phyloP scores from a whole-genome alignment of 2,329 filamentous ascomycete species.

The Chrysosphaeria jannelii region DNA sequence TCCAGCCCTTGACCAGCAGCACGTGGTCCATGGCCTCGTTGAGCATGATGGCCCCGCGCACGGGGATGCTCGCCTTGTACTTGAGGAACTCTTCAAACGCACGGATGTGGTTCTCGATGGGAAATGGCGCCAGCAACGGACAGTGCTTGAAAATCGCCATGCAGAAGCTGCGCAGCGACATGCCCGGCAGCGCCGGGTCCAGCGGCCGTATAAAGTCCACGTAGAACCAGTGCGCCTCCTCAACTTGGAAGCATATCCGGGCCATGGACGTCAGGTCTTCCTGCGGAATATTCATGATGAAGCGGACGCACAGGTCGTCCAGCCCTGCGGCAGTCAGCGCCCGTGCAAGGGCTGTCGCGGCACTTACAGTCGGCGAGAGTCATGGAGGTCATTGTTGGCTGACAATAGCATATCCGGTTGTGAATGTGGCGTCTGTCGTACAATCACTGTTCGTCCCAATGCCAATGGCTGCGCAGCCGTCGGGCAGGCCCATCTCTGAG shows the following conservation, averaged over 20 bases:
- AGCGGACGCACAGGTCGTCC: slow-evolving; percentile 91
- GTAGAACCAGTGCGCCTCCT: slow-evolving; percentile 99
- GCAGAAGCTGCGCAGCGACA: slow-evolving; percentile 63
- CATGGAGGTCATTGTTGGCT: too few species aligned
- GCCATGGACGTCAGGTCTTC: slow-evolving; percentile 74
- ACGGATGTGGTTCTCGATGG: slow-evolving; percentile 42
- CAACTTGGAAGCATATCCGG: slow-evolving; percentile 92
- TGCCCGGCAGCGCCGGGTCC: slow-evolving; percentile 56
- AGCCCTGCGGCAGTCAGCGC: slow-evolving; percentile 28
- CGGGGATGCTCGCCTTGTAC: slow-evolving; percentile 85
- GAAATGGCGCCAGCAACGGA: slow-evolving; percentile 57
- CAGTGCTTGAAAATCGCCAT: slow-evolving; percentile 83
- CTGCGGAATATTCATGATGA: slow-evolving; percentile 85
- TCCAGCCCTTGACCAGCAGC: slow-evolving; percentile 89
- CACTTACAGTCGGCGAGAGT: slow-evolving; percentile 60
- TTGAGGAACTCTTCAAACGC: slow-evolving; percentile 79
- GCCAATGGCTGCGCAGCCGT: too few species aligned
- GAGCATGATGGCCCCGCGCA: slow-evolving; percentile 76
- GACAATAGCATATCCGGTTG: too few species aligned
- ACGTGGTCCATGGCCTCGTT: slow-evolving; percentile 86
- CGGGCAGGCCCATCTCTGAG: too few species aligned
- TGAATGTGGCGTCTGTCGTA: too few species aligned
- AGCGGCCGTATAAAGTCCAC: slow-evolving; percentile 92
- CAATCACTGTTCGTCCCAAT: too few species aligned
- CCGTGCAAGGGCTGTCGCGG: neutral